Conservation (phyloP, 768 basidiomycete species). For the Pulveroboletus sp. region DNA sequence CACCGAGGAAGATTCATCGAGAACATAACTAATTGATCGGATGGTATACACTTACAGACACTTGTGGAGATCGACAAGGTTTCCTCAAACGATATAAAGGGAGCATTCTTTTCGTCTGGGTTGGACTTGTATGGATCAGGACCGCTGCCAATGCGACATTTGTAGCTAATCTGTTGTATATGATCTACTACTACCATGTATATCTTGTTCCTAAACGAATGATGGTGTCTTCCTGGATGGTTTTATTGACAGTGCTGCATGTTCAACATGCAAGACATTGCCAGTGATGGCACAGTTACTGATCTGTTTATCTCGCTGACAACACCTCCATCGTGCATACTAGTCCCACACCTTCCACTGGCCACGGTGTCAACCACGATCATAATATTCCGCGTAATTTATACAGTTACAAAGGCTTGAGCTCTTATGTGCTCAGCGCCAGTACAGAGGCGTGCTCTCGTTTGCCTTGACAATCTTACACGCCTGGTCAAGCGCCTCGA, state of each 20-base stretch:
- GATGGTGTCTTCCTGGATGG: too few relatives aligned
- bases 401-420: too few relatives aligned
- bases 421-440: constrained; percentile 26
- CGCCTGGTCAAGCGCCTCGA: constrained; percentile 50
- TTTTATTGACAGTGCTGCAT: too few relatives aligned
- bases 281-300: too few relatives aligned
- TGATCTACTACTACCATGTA: too few relatives aligned
- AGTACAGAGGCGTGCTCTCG: constrained; percentile 35
- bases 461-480: constrained; percentile 37
- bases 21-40: constrained; percentile 23
- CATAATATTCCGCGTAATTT: too few relatives aligned
- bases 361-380: too few relatives aligned
- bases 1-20: constrained; percentile 40
- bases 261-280: too few relatives aligned
- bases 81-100: background rate
- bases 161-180: constrained; percentile 2
- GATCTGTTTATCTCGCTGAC: too few relatives aligned
- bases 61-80: background rate
- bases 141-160: background rate
- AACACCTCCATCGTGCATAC: too few relatives aligned
- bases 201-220: too few relatives aligned
- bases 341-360: too few relatives aligned
- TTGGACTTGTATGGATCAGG: background rate
- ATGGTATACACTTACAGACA: background rate
- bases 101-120: background rate